These are phyloP conservation scores for Penicillium argentinense DNA, from an alignment of 495 filamentous ascomycete genomes.

Conservation along the genomic window DNA sequence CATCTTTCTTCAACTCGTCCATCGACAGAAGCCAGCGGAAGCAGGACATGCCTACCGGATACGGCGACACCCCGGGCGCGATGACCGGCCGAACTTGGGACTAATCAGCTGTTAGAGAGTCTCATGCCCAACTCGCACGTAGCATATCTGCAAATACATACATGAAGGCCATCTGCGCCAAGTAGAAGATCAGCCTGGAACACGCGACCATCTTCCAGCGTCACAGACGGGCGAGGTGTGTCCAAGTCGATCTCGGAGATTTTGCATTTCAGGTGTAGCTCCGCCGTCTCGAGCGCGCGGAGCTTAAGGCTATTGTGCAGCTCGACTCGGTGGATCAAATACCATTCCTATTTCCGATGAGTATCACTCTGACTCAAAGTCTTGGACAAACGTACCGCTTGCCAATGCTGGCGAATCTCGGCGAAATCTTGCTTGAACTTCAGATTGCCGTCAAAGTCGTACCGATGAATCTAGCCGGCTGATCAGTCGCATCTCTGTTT, in stretches of 20 bases:
- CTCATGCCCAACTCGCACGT: not conserved
- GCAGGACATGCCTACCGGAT: slow-evolving; percentile 26
- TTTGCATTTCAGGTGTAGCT: slow-evolving; percentile 51
- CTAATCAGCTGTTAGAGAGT: slow-evolving; percentile 8
- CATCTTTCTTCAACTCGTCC: slow-evolving; percentile 12
- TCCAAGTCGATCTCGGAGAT: slow-evolving; percentile 50
- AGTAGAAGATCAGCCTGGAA: slow-evolving; percentile 57
- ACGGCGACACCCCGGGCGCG: slow-evolving; percentile 15
- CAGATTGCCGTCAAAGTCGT: slow-evolving; percentile 16
- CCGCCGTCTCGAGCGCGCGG: slow-evolving; percentile 34
- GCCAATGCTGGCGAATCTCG: slow-evolving; percentile 19
- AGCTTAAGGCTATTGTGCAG: slow-evolving; percentile 47
- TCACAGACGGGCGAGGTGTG: slow-evolving; percentile 33
- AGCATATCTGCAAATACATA: slow-evolving; percentile 4
- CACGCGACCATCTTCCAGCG: slow-evolving; percentile 46
- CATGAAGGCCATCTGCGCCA: slow-evolving; percentile 57
- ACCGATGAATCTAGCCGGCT: slow-evolving; percentile 21
- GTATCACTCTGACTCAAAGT: not conserved
- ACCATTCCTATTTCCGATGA: slow-evolving; percentile 22
- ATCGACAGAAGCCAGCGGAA: slow-evolving; percentile 29
- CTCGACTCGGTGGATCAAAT: slow-evolving; percentile 55
- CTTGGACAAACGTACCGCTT: slow-evolving; percentile 22
- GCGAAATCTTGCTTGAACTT: slow-evolving; percentile 21
- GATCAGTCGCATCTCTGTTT: not conserved
- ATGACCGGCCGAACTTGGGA: slow-evolving; percentile 23